A percentile compares a stretch with the other conserved stretches of the same genome.
Conservation (phyloP, 306 rosid species). For the Cyamopsis tetragonoloba region DNA sequence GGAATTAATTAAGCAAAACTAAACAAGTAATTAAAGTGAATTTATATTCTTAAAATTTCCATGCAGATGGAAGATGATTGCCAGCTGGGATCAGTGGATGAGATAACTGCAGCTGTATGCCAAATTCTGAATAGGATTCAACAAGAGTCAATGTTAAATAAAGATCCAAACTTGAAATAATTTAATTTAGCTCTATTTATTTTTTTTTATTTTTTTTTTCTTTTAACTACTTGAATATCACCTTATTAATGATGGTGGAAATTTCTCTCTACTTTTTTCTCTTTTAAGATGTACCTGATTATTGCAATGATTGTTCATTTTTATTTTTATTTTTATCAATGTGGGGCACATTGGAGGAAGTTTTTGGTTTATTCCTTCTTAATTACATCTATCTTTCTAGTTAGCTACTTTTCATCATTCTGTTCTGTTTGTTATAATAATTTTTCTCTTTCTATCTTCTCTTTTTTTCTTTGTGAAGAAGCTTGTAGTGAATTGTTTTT, state of each 20-base stretch:
- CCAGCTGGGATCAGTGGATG: constrained; percentile 77
- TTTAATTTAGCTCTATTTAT: background rate
- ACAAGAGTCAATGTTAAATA: constrained; percentile 53
- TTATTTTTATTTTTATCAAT: constrained; percentile 32
- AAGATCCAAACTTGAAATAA: constrained; percentile 24
- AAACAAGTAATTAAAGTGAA: too few species aligned
- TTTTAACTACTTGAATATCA: background rate
- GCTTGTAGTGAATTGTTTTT: constrained; percentile 5
- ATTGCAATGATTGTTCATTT: constrained; percentile 34
- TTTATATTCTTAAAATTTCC: too few species aligned
- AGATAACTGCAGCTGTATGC: constrained; percentile 74
- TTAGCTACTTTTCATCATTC: constrained; percentile 16
- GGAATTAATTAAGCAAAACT: too few species aligned
- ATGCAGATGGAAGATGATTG: constrained; percentile 88
- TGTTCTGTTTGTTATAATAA: too few species aligned
- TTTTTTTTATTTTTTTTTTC: too few species aligned
- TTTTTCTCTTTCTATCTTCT: background rate
- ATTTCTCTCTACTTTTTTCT: constrained; percentile 14
- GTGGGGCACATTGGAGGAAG: constrained; percentile 37
- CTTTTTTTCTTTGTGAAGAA: constrained; percentile 2
- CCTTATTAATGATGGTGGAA: constrained; percentile 13
- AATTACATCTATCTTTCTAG: constrained; percentile 9
- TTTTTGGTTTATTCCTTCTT: constrained; percentile 33
- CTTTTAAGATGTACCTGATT: constrained; percentile 42
- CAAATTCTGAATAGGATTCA: constrained; percentile 70